Evolutionary conservation across 768 basidiomycete genomes (phyloP).

Genomic region (Leccinum disarticulatum): DNA sequence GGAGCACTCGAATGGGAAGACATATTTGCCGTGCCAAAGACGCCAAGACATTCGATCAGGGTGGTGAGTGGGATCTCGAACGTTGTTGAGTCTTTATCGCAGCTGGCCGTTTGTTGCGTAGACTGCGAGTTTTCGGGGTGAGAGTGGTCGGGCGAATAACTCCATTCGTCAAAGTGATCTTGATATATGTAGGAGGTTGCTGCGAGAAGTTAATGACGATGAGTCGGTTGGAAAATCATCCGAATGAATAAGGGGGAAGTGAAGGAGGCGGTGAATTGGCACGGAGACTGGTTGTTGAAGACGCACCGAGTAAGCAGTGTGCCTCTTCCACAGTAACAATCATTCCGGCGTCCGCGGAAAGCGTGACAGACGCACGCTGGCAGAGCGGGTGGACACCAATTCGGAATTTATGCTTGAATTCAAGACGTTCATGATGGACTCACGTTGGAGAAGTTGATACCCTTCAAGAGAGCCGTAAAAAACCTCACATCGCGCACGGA

Average conservation of each 20-base stretch:
- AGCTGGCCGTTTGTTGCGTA: slow-evolving; percentile 12
- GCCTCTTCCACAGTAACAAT: slow-evolving; percentile 85
- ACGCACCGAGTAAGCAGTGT: slow-evolving; percentile 72
- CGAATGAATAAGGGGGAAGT: neutral
- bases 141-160: slow-evolving; percentile 50
- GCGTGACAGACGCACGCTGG: slow-evolving; percentile 72
- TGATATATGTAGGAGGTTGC: slow-evolving; percentile 82
- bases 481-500: slow-evolving; percentile 82
- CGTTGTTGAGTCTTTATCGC: slow-evolving; percentile 33
- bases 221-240: neutral
- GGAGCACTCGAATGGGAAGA: slow-evolving; percentile 28
- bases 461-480: slow-evolving; percentile 74
- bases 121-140: slow-evolving; percentile 24
- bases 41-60: slow-evolving; percentile 87
- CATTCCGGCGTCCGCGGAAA: slow-evolving; percentile 62
- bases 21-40: slow-evolving; percentile 78
- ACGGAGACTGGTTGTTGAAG: slow-evolving; percentile 5
- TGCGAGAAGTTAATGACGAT: slow-evolving; percentile 30
- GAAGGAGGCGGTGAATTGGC: neutral
- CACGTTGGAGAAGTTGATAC: slow-evolving; percentile 80
- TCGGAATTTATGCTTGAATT: slow-evolving; percentile 1
- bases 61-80: slow-evolving; percentile 86
- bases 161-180: slow-evolving; percentile 78
- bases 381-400: slow-evolving; percentile 11
- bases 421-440: slow-evolving; percentile 27